phyloP scores from a whole-genome alignment of 2,329 filamentous ascomycete species.

The Fusarium circinatum region DNA sequence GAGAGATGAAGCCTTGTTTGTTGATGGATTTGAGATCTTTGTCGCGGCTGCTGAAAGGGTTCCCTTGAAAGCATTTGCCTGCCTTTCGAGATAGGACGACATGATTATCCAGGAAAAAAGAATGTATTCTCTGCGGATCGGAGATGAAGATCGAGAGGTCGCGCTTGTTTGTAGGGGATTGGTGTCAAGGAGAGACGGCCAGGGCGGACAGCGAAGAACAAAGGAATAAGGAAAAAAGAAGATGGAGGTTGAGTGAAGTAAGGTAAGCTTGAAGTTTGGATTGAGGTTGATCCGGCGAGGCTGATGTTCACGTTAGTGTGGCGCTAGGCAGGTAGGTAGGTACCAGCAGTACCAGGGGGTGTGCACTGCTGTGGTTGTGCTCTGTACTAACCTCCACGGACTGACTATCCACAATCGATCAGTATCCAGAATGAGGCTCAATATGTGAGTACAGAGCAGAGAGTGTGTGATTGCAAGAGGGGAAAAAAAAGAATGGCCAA shows the following conservation, averaged over 20 bases:
- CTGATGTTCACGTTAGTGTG: conserved; percentile 35
- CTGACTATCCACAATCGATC: neutral
- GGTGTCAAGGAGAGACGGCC: conserved; percentile 19
- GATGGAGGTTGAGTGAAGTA: conserved; percentile 1
- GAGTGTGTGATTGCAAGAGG: neutral
- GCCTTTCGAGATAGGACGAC: conserved; percentile 72
- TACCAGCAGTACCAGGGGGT: neutral
- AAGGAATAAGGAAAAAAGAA: conserved; percentile 19
- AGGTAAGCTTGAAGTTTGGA: conserved; percentile 28
- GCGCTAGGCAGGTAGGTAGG: conserved; percentile 17
- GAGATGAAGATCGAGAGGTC: neutral
- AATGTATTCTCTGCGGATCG: neutral
- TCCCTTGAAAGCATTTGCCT: conserved; percentile 70
- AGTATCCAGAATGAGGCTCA: neutral
- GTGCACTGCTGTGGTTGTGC: neutral
- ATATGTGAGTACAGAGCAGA: neutral
- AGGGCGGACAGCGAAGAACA: conserved; percentile 9
- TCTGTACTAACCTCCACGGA: neutral
- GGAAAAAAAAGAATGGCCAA: neutral
- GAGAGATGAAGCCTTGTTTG: conserved; percentile 48
- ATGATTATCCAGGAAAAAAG: conserved; percentile 53
- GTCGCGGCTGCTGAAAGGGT: conserved; percentile 71
- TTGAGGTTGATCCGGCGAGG: conserved; percentile 43
- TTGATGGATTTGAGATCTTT: conserved; percentile 65
- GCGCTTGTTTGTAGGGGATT: conserved; percentile 1